Percentiles rank a stretch among this genome's conserved stretches.
phyloP scores from a whole-genome alignment of 139 green algal species.

The Chlorella sp. region DNA sequence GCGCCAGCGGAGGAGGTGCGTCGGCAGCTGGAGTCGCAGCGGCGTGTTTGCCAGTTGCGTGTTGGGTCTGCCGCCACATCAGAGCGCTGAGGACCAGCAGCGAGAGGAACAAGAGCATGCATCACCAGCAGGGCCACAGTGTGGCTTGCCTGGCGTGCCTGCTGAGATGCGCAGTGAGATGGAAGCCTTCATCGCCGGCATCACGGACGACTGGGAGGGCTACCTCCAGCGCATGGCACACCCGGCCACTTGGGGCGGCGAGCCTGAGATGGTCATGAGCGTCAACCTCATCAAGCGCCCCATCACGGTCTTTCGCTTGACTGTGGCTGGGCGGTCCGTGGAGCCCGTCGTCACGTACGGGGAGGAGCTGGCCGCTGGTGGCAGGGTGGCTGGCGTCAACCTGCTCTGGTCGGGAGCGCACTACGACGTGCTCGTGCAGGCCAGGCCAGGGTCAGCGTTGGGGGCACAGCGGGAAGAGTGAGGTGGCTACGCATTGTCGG shows the following conservation, averaged over 20 bases:
- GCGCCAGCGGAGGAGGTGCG: conserved; percentile 1
- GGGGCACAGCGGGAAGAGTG: no score
- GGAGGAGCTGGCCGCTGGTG: conserved; percentile 13
- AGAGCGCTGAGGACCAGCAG: no score
- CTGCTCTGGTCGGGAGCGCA: conserved; percentile 36
- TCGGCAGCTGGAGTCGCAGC: no score
- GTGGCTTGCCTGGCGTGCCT: neutral
- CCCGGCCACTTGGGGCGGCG: conserved; percentile 33
- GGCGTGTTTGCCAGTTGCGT: neutral
- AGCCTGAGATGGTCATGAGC: conserved; percentile 40
- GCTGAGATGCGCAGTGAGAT: conserved; percentile 25
- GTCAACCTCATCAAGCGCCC: conserved; percentile 25
- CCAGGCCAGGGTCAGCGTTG: neutral
- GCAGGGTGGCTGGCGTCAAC: conserved; percentile 6
- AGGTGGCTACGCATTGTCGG: no score
- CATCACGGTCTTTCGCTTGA: conserved; percentile 33
- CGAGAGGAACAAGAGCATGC: no score
- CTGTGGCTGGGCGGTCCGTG: neutral
- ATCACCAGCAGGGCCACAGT: neutral
- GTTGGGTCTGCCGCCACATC: no score
- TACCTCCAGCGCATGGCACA: conserved; percentile 31
- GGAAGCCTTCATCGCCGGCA: conserved; percentile 35
- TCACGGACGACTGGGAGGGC: conserved; percentile 33
- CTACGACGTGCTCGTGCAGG: conserved; percentile 32
- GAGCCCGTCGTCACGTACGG: conserved; percentile 32